Conservation (phyloP, 2,329 filamentous ascomycete species). For the Zarea fungicola region DNA sequence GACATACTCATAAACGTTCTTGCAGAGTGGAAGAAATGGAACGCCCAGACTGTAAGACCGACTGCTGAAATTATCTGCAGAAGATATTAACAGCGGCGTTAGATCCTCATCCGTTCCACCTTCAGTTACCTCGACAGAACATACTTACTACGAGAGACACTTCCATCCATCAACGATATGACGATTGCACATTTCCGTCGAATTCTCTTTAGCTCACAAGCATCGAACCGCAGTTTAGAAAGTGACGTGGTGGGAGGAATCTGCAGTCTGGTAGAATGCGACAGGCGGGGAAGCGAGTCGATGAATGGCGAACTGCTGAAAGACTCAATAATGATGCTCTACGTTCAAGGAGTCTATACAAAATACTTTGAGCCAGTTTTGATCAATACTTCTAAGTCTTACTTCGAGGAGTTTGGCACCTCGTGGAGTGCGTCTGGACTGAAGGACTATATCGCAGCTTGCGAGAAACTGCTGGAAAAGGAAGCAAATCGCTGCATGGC, state of each 20-base stretch:
- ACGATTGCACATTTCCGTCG: slow-evolving; percentile 69
- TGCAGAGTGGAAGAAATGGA: slow-evolving; percentile 71
- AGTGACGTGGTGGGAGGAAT: slow-evolving; percentile 45
- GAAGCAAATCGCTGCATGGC: slow-evolving; percentile 74
- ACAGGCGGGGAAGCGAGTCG: slow-evolving; percentile 54
- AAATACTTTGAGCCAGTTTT: slow-evolving; percentile 75
- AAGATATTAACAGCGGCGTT: neutral
- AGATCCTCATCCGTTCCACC: slow-evolving; percentile 76
- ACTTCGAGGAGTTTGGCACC: slow-evolving; percentile 65
- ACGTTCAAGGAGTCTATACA: slow-evolving; percentile 77
- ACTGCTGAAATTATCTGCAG: slow-evolving; percentile 28
- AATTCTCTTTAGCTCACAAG: slow-evolving; percentile 40
- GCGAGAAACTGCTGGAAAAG: slow-evolving; percentile 60
- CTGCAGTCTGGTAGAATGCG: slow-evolving; percentile 68
- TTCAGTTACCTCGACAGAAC: slow-evolving; percentile 94
- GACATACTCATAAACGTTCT: slow-evolving; percentile 55
- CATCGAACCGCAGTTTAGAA: slow-evolving; percentile 24
- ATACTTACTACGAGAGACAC: slow-evolving; percentile 70
- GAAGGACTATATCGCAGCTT: slow-evolving; percentile 69
- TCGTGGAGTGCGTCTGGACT: slow-evolving; percentile 59
- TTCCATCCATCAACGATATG: slow-evolving; percentile 74
- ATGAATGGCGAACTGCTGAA: slow-evolving; percentile 64
- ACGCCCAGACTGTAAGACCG: slow-evolving; percentile 69
- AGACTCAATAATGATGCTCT: slow-evolving; percentile 74
- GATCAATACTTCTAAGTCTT: slow-evolving; percentile 60